These are phyloP conservation scores for Clarireedia homoeocarpa DNA, from an alignment of 2,329 filamentous ascomycete species.

Conservation along the genomic window DNA sequence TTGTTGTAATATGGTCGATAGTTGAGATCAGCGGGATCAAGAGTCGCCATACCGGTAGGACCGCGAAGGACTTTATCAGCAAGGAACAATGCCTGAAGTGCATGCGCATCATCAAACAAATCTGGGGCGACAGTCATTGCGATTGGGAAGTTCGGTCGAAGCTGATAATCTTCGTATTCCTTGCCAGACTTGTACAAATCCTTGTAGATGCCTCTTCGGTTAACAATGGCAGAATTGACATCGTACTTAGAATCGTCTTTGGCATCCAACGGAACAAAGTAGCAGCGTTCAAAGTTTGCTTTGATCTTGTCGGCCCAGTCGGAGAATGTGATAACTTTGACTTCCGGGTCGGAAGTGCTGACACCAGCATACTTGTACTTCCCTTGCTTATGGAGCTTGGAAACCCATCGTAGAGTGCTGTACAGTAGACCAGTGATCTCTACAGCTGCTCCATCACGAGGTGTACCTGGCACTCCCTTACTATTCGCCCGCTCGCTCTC, in stretches of 20 bases:
- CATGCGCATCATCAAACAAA: conserved; percentile 73
- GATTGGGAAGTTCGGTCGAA: conserved; percentile 89
- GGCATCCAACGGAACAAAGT: conserved; percentile 68
- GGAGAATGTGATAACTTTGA: conserved; percentile 55
- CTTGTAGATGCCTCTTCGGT: conserved; percentile 95
- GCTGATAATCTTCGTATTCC: conserved; percentile 95
- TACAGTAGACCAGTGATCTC: conserved; percentile 93
- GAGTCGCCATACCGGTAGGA: conserved; percentile 88
- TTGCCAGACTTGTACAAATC: conserved; percentile 91
- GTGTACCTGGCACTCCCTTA: conserved; percentile 93
- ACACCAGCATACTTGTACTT: conserved; percentile 69
- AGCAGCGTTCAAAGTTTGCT: conserved; percentile 83
- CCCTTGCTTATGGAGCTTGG: conserved; percentile 56
- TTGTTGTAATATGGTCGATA: conserved; percentile 95
- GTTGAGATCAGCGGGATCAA: conserved; percentile 86
- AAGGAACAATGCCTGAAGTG: conserved; percentile 69
- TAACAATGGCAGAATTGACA: conserved; percentile 70
- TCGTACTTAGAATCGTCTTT: conserved; percentile 71
- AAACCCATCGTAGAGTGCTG: conserved; percentile 78
- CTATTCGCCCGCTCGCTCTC: conserved; percentile 84
- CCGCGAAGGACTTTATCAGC: conserved; percentile 76
- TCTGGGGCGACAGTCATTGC: conserved; percentile 91
- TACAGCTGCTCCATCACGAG: conserved; percentile 87
- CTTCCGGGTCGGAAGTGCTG: conserved; percentile 46
- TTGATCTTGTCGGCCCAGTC: conserved; percentile 79